A percentile compares a stretch with the other conserved stretches of the same genome.
phyloP scores from a whole-genome alignment of 2,329 filamentous ascomycete genomes.

The Trichoderma guizhouense region DNA sequence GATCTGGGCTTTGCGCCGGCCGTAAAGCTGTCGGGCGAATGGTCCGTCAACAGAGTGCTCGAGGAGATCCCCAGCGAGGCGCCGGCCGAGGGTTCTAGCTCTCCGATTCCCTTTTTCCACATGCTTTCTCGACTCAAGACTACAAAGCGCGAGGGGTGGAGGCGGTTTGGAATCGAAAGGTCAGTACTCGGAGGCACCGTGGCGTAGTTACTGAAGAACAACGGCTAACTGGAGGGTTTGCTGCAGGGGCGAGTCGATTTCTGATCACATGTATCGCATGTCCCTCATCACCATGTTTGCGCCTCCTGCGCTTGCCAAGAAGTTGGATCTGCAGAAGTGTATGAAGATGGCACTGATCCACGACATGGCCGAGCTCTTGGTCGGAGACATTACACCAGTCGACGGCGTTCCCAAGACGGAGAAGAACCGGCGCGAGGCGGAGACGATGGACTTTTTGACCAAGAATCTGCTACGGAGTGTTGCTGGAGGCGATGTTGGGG shows the following conservation, averaged over 20 bases:
- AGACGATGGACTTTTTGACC: slow-evolving; percentile 90
- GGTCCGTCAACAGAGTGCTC: slow-evolving; percentile 62
- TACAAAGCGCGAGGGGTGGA: slow-evolving; percentile 94
- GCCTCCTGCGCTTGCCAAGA: slow-evolving; percentile 66
- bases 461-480: slow-evolving; percentile 69
- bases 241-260: slow-evolving; percentile 76
- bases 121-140: slow-evolving; percentile 92
- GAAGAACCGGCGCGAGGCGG: slow-evolving; percentile 81
- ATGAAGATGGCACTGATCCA: slow-evolving; percentile 95
- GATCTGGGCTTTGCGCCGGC: slow-evolving; percentile 35
- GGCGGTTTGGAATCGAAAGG: slow-evolving; percentile 73
- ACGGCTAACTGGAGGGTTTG: not conserved
- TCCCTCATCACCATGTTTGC: slow-evolving; percentile 92
- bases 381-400: slow-evolving; percentile 94
- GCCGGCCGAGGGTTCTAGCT: slow-evolving; percentile 59
- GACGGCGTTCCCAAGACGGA: slow-evolving; percentile 82
- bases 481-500: slow-evolving; percentile 64
- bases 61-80: slow-evolving; percentile 54
- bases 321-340: slow-evolving; percentile 76
- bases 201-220: not conserved
- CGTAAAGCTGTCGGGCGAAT: slow-evolving; percentile 44
- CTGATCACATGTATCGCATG: slow-evolving; percentile 99
- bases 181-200: slow-evolving; percentile 28
- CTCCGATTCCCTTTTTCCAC: slow-evolving; percentile 90
- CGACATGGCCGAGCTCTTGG: slow-evolving; percentile 94